Conservation (phyloP, 73 alveolate species). For the Symbiodinium pilosum region DNA sequence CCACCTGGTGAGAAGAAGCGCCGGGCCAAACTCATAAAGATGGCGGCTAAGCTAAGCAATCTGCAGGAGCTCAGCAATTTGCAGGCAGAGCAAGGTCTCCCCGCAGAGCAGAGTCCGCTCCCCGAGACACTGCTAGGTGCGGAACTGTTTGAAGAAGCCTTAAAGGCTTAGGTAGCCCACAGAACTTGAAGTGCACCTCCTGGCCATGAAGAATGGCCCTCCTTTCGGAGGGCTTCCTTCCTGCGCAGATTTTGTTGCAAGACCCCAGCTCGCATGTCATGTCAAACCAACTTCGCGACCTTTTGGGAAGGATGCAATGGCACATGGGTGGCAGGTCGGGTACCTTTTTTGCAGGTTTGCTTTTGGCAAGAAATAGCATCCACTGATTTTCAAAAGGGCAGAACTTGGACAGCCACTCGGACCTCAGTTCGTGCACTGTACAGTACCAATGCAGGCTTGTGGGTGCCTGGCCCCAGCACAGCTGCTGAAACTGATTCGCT, state of each 20-base stretch:
- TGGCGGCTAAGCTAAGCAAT: conserved; percentile 23
- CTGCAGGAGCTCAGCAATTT: not conserved
- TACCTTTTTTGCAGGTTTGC: too few species aligned
- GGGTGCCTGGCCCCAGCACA: not conserved
- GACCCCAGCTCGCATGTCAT: not conserved
- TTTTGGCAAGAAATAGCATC: too few species aligned
- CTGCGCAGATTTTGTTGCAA: not conserved
- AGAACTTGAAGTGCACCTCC: not conserved
- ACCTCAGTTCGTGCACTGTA: conserved; percentile 20
- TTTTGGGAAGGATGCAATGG: conserved; percentile 5
- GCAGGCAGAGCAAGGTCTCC: conserved; percentile 8
- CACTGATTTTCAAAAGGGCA: too few species aligned
- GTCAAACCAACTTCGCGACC: too few species aligned
- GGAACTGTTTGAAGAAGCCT: conserved; percentile 3
- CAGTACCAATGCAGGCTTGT: not conserved
- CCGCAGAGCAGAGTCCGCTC: not conserved
- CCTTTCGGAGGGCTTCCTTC: not conserved
- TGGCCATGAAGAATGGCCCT: not conserved
- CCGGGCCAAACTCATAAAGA: conserved; percentile 46
- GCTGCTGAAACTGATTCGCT: not conserved
- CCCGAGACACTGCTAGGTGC: not conserved
- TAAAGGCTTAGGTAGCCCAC: not conserved
- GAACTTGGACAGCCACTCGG: too few species aligned
- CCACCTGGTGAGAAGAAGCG: conserved; percentile 93
- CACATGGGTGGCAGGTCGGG: too few species aligned